phyloP scores from a whole-genome alignment of 257 asterid genomes.

The Nicotiana noctiflora region DNA sequence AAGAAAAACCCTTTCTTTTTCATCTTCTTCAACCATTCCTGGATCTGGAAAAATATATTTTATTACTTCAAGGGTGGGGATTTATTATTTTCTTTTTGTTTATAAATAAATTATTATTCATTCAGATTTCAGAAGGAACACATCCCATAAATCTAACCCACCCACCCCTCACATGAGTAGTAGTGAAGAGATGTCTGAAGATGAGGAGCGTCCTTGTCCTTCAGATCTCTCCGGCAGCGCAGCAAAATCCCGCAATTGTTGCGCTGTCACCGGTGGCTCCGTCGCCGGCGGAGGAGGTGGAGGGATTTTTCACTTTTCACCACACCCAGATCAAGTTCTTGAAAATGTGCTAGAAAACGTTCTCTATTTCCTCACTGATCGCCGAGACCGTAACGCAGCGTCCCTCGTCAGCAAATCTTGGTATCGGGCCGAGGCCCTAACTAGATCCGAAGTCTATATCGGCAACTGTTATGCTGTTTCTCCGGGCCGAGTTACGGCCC shows the following conservation, averaged over 20 bases:
- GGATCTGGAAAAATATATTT: background rate
- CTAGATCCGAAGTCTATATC: conserved; percentile 48
- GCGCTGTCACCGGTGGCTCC: background rate
- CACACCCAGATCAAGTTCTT: conserved; percentile 37
- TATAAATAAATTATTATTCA: background rate
- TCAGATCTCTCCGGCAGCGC: conserved; percentile 24
- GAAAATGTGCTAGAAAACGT: conserved; percentile 49
- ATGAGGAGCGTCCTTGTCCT: conserved; percentile 24
- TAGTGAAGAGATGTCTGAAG: conserved; percentile 40
- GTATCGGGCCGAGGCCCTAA: conserved; percentile 41
- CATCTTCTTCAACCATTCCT: background rate
- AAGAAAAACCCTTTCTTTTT: background rate
- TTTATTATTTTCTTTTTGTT: background rate
- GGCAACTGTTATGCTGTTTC: conserved; percentile 48
- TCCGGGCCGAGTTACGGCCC: conserved; percentile 31
- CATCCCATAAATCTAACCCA: conserved; percentile 16
- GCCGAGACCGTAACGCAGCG: conserved; percentile 47
- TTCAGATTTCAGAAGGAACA: conserved; percentile 7
- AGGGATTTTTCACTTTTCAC: conserved; percentile 5
- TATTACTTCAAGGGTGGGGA: background rate
- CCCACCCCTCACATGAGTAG: conserved; percentile 21
- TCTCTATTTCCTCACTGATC: conserved; percentile 38
- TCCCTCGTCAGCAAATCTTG: conserved; percentile 48
- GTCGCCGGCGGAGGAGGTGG: background rate
- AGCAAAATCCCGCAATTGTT: conserved; percentile 11